phyloP scores from a whole-genome alignment of 73 alveolate genomes.

The Paramecium pentaurelia region DNA sequence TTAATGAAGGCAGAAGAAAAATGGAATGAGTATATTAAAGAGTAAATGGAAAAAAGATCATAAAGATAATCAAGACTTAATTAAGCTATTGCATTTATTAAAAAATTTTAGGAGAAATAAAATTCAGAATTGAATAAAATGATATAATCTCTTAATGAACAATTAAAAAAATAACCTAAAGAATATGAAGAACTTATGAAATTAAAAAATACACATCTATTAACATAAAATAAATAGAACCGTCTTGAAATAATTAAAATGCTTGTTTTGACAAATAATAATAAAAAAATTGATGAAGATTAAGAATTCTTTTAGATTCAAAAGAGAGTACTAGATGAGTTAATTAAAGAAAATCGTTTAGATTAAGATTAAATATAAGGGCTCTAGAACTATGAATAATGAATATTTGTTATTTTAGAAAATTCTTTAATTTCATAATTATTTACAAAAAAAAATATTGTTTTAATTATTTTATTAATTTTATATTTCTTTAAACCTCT shows the following conservation, averaged over 20 bases:
- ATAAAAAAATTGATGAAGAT: not conserved
- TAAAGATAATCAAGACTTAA: not conserved
- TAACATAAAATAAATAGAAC: not conserved
- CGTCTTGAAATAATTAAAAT: not conserved
- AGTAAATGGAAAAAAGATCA: not conserved
- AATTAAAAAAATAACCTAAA: not conserved
- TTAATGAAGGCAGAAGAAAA: not conserved
- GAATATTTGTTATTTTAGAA: not conserved
- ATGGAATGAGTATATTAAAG: not conserved
- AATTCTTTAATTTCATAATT: not conserved
- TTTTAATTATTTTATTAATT: too few species aligned
- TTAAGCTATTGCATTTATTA: not conserved
- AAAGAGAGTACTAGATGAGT: not conserved
- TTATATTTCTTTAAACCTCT: too few species aligned
- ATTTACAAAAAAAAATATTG: too few species aligned
- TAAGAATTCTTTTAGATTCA: not conserved
- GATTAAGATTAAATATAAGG: not conserved
- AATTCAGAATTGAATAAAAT: not conserved
- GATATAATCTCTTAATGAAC: not conserved
- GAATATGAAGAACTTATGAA: not conserved
- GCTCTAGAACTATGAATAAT: not conserved
- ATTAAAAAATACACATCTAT: not conserved
- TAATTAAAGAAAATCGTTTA: not conserved
- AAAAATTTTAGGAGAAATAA: not conserved
- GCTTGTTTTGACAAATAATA: not conserved